Conservation (phyloP, 257 asterid genomes). For the Nicotiana knightiana region DNA sequence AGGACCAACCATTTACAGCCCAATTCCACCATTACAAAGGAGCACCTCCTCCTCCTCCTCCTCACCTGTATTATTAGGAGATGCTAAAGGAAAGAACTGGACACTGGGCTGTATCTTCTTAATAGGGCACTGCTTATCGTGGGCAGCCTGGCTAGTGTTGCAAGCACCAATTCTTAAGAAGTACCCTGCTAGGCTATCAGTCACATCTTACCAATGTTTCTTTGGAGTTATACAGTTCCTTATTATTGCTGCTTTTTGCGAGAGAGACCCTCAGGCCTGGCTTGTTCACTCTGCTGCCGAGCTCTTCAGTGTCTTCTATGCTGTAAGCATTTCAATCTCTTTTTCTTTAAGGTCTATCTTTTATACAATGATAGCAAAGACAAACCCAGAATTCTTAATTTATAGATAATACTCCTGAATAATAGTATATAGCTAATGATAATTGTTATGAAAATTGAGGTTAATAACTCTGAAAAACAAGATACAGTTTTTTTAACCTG, state of each 20-base stretch:
- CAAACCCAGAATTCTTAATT: too few species aligned
- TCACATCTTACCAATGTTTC: slow-evolving; percentile 85
- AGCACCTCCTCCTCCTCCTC: too few species aligned
- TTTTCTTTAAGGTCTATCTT: too few species aligned
- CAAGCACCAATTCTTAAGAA: slow-evolving; percentile 76
- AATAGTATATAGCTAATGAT: too few species aligned
- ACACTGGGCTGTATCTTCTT: slow-evolving; percentile 75
- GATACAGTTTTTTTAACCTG: too few species aligned
- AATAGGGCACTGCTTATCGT: slow-evolving; percentile 89
- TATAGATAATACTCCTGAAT: too few species aligned
- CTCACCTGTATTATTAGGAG: slow-evolving; percentile 36
- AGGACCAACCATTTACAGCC: slow-evolving; percentile 91
- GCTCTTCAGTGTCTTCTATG: slow-evolving; percentile 87
- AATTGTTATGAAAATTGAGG: too few species aligned
- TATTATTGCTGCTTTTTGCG: slow-evolving; percentile 67
- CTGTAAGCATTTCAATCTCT: slow-evolving; percentile 35
- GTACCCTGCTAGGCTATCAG: slow-evolving; percentile 84
- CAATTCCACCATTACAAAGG: slow-evolving; percentile 35
- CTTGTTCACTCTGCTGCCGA: slow-evolving; percentile 73
- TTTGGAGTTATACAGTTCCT: slow-evolving; percentile 83
- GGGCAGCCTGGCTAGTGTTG: slow-evolving; percentile 91
- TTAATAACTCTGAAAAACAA: too few species aligned
- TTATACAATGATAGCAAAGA: too few species aligned
- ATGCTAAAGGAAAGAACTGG: slow-evolving; percentile 75
- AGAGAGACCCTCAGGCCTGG: slow-evolving; percentile 82